phyloP scores from a whole-genome alignment of 1,284 basidiomycete species.

The Sporisorium graminicola region DNA sequence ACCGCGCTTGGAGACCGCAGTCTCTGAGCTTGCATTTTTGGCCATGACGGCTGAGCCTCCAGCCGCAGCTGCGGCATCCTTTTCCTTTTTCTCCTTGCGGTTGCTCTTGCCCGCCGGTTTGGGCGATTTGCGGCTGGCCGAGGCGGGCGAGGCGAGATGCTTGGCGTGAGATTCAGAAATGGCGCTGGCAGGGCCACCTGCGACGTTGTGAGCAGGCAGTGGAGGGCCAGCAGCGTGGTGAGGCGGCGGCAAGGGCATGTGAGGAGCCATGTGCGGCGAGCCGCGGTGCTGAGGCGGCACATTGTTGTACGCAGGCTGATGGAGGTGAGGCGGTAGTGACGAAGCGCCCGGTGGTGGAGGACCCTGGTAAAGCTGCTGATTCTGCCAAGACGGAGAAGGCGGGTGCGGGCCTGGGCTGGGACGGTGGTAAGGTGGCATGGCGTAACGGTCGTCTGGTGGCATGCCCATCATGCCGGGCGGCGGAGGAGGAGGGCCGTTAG shows the following conservation, averaged over 20 bases:
- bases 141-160: slow-evolving; percentile 37
- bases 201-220: slow-evolving; percentile 30
- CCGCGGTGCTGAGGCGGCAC: slow-evolving; percentile 40
- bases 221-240: slow-evolving; percentile 25
- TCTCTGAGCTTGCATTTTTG: slow-evolving; percentile 47
- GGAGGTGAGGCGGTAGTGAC: slow-evolving; percentile 39
- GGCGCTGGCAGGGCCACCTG: slow-evolving; percentile 22
- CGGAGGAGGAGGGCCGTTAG: slow-evolving; percentile 38
- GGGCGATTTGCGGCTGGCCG: slow-evolving; percentile 41
- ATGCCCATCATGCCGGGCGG: slow-evolving; percentile 49
- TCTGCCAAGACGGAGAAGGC: slow-evolving; percentile 50
- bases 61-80: slow-evolving; percentile 32
- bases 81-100: slow-evolving; percentile 45
- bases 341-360: slow-evolving; percentile 36
- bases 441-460: slow-evolving; percentile 44
- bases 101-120: slow-evolving; percentile 37
- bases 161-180: slow-evolving; percentile 47
- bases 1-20: slow-evolving; percentile 31
- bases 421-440: slow-evolving; percentile 36
- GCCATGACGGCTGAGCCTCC: slow-evolving; percentile 33
- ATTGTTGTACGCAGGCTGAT: slow-evolving; percentile 34
- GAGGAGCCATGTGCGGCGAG: slow-evolving; percentile 40
- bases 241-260: slow-evolving; percentile 45
- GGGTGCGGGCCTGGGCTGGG: slow-evolving; percentile 41
- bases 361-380: slow-evolving; percentile 45